phyloP scores from a whole-genome alignment of 768 basidiomycete genomes.

The Austroboletus festivus region DNA sequence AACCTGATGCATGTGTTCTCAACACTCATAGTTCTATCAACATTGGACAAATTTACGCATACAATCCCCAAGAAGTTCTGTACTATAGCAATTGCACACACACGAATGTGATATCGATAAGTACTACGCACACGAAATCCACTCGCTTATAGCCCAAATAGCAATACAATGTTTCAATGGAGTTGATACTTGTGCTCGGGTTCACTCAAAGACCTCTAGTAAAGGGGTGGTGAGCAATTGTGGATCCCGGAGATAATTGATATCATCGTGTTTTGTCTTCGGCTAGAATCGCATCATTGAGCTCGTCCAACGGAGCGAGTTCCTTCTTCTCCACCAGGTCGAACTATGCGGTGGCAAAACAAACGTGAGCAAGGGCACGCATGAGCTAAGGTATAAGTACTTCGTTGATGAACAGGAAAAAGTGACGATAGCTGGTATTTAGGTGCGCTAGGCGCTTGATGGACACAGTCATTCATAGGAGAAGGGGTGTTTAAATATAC shows the following conservation, averaged over 20 bases:
- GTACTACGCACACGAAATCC: constrained; percentile 6
- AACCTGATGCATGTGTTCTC: no score
- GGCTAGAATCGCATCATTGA: constrained; percentile 85
- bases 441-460: constrained; percentile 70
- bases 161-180: neutral
- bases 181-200: neutral
- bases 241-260: neutral
- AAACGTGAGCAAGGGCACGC: constrained; percentile 7
- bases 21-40: neutral
- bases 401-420: constrained; percentile 96
- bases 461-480: no score
- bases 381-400: constrained; percentile 40
- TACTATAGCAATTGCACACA: constrained; percentile 7
- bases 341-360: constrained; percentile 49
- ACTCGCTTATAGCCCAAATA: neutral
- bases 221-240: neutral
- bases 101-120: constrained; percentile 11
- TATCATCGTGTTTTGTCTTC: constrained; percentile 44
- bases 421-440: constrained; percentile 98
- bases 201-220: neutral
- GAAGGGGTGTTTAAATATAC: constrained; percentile 42
- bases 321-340: constrained; percentile 96
- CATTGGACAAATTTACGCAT: neutral
- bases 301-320: constrained; percentile 88
- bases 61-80: constrained; percentile 5